Evolutionary conservation across 306 rosid species (phyloP), one percentile per base, ranked within the genome.

Genomic region (Mimosa bimucronata): DNA sequence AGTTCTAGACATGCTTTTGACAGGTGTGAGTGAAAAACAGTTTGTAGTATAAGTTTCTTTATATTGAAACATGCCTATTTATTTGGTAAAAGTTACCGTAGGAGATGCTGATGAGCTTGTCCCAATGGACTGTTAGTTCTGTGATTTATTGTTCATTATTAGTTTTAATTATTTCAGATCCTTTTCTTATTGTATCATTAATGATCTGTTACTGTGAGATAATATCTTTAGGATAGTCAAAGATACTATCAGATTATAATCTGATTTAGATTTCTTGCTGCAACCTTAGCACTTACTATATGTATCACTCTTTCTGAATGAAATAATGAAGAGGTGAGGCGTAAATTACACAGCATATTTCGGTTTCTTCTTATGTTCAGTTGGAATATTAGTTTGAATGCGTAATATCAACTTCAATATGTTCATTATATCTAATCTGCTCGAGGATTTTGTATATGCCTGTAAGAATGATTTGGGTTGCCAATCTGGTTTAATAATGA

Each of bases 1-100:
- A 34, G 66, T 57, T 79, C 75, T 79, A 50, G 31, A 50, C 65
- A 16, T 46, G 72, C 48, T 57, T 79, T 75, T 82, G 45, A 38
- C 75, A 58, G 45, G 57, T 66, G 14, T 6, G 16, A 23, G 74
- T 21, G 65, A 77, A 66, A n/a, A 66, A 55, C 34, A 21, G 29
- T 48, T 77, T 53, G 71, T 66, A 48, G 14, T 45, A 11, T 50
- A 74, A 80, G 67, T 66, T 70, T 70, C 1, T n/a, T 7, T 19
- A n/a, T 57, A 4, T 44, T 7, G 48, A 45, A 30, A 45, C 21
- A 66, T 77, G 66, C 34, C 30, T 65, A n/a, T 64, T 77, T 55
- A 64, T 66, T 73, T 82, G 74, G 58, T 50, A 55, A 50, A 41
- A 50, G 34, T 73, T 50, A 50, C 57, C 7, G 21, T 16, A 16